Evolutionary conservation across 2,329 filamentous ascomycete genomes (phyloP), one percentile per base, ranked within the genome.

Genomic region (Lojkania enalia): DNA sequence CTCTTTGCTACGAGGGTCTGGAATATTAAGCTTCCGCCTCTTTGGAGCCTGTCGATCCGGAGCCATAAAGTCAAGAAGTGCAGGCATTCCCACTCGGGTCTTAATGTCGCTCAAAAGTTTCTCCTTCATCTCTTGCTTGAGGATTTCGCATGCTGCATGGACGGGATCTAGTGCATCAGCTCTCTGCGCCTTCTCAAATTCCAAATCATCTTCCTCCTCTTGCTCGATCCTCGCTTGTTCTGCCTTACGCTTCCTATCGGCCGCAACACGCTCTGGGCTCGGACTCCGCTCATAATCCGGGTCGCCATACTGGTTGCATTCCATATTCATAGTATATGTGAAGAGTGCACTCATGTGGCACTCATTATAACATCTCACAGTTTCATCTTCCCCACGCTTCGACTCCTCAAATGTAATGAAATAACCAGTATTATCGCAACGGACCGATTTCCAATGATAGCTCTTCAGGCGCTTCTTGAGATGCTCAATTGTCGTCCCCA

Each of bases 91-190:
- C 36, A 97, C 84, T 58, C 92, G 87, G 33, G 86, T 87, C 58
- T 91, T 90, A 61, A 97, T 88, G 66, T 96, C 90, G 54, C 87
- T 83, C 51, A 97, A 83, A 25, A 99, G 75, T 67, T 95, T 94
- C 64, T 95, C 88, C 47, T 83, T 85, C 64, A 99, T 76, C 67
- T 97, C 91, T 41, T 83, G 82, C 39, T 86, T 82, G 41, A 96
- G 80, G 33, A 88, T 80, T 49, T 91, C 84, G 29, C 90, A 77
- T 23, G 94, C 92, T 63, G 95, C 92, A 37, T 78, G 74, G 3
- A 92, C 88, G n/a, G 94, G 92, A 68, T 99, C 92, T 53, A 96
- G 82, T 64, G 95, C 87, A 61, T 87, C 86, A 14, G 91, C 91
- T 40, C 92, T 79, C 58, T 92, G 86, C 62, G 84, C 85, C 74